phyloP scores from a whole-genome alignment of 371 early-diverging fungal species.

The Zopfochytrium polystomum region DNA sequence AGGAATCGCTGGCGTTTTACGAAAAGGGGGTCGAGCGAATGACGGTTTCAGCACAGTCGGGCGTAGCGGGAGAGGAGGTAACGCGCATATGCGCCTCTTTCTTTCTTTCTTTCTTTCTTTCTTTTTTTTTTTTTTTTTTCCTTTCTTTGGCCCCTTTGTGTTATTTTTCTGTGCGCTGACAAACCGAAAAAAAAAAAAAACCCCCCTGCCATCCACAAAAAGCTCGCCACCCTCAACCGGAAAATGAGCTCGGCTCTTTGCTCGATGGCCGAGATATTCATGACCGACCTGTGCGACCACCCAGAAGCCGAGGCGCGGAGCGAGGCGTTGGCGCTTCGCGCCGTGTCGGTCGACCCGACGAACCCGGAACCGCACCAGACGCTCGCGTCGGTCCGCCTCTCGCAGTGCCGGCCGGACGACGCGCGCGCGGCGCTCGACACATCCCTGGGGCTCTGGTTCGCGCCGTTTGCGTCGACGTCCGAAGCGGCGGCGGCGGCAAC shows the following conservation, averaged over 20 bases:
- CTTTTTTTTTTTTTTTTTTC: too few species aligned
- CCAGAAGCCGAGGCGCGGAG: constrained; percentile 84
- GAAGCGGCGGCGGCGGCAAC: too few species aligned
- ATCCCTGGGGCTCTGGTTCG: constrained; percentile 72
- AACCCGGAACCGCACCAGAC: constrained; percentile 86
- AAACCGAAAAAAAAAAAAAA: neutral
- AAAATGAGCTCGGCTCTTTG: constrained; percentile 84
- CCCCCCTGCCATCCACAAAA: neutral
- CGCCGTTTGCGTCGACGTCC: constrained; percentile 16
- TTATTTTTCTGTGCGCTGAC: too few species aligned
- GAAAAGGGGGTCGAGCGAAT: constrained; percentile 74
- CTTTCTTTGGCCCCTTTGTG: too few species aligned
- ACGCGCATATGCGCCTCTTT: too few species aligned
- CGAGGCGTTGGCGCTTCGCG: constrained; percentile 68
- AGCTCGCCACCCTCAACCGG: constrained; percentile 8
- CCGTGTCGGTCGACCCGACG: constrained; percentile 63
- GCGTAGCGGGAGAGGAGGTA: constrained; percentile 9
- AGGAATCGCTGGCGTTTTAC: constrained; percentile 75
- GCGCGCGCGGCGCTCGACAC: constrained; percentile 67
- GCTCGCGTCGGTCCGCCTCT: constrained; percentile 84
- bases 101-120: too few species aligned
- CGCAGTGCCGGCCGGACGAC: constrained; percentile 78
- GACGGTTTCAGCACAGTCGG: constrained; percentile 6
- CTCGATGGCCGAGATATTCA: constrained; percentile 92
- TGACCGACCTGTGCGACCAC: constrained; percentile 91